Conservation (phyloP, 768 basidiomycete species). For the Amanita exitialis region DNA sequence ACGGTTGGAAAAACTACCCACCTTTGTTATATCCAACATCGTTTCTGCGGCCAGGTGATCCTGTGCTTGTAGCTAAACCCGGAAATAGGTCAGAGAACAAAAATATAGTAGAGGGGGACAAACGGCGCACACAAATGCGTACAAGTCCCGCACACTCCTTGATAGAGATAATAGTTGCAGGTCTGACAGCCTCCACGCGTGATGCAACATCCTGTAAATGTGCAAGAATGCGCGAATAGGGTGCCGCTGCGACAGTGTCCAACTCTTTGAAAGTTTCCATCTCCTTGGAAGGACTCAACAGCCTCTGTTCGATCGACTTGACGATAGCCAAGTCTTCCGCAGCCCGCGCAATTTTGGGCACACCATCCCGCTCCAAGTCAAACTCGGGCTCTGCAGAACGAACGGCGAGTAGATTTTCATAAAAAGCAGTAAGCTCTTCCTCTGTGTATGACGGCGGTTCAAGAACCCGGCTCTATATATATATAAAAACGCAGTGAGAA, state of each 20-base stretch:
- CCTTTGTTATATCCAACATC: slow-evolving; percentile 47
- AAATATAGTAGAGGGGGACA: not conserved
- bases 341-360: slow-evolving; percentile 11
- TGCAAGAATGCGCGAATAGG: slow-evolving; percentile 24
- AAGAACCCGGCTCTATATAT: slow-evolving; percentile 20
- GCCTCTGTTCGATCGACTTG: slow-evolving; percentile 22
- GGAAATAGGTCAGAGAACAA: slow-evolving; percentile 4
- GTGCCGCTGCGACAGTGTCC: slow-evolving; percentile 1
- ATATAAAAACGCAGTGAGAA: not conserved
- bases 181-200: slow-evolving; percentile 21
- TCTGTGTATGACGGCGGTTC: slow-evolving; percentile 29
- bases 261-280: slow-evolving; percentile 4
- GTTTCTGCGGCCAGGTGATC: slow-evolving; percentile 41
- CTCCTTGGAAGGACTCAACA: slow-evolving; percentile 12
- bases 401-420: slow-evolving; percentile 33
- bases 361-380: slow-evolving; percentile 8
- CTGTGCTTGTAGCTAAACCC: slow-evolving; percentile 29
- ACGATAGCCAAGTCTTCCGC: slow-evolving; percentile 26
- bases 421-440: slow-evolving; percentile 29
- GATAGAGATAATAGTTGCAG: slow-evolving; percentile 33
- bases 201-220: slow-evolving; percentile 24
- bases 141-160: slow-evolving; percentile 49
- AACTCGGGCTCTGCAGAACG: slow-evolving; percentile 10
- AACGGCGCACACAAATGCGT: slow-evolving; percentile 33
- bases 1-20: slow-evolving; percentile 9